phyloP scores from a whole-genome alignment of 257 asterid genomes.

The Euphrasia confusa region DNA sequence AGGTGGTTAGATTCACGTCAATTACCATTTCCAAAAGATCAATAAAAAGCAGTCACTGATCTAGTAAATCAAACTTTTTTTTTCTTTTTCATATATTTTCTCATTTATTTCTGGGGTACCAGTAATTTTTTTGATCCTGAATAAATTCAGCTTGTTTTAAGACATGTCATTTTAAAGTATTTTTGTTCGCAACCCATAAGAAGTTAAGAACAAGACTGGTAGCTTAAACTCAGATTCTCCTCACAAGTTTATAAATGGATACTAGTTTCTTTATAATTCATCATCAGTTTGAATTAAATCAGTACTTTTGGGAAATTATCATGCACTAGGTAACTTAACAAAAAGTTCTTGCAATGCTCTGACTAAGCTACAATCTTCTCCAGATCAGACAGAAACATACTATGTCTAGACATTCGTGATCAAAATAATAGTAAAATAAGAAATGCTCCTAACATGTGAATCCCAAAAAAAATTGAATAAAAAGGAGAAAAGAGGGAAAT shows the following conservation, averaged over 20 bases:
- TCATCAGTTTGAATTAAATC: background rate
- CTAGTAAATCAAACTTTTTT: conserved; percentile 1
- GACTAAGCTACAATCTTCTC: background rate
- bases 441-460: background rate
- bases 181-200: background rate
- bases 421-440: too few species aligned
- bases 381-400: background rate
- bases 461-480: background rate
- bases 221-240: background rate
- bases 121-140: background rate
- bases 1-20: conserved; percentile 7
- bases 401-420: too few species aligned
- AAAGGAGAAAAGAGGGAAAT: background rate
- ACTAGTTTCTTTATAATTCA: background rate
- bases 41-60: background rate
- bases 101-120: background rate
- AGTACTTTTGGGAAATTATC: background rate
- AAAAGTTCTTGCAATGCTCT: too few species aligned
- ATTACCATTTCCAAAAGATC: background rate
- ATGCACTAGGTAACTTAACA: background rate
- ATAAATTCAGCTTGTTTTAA: background rate
- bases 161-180: background rate
- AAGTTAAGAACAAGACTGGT: background rate
- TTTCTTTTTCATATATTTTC: background rate
- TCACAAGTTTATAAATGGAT: background rate